phyloP scores from a whole-genome alignment of 805 yeast genomes.

The Lipomyces kockii region DNA sequence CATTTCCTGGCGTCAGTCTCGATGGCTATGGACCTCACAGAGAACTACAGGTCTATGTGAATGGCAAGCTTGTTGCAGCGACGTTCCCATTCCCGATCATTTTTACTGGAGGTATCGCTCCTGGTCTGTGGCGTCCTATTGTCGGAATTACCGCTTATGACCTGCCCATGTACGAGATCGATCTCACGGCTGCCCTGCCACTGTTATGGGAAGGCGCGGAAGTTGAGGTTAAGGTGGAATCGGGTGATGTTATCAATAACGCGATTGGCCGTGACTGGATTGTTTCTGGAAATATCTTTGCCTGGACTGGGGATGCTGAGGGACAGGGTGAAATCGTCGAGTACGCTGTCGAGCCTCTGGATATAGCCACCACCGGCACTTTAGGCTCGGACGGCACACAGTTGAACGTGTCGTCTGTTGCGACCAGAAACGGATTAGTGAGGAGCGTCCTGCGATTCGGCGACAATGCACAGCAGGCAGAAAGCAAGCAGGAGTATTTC shows the following conservation, averaged over 20 bases:
- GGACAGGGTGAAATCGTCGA: slow-evolving; percentile 21
- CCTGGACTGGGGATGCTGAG: slow-evolving; percentile 23
- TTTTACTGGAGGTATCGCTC: slow-evolving; percentile 81
- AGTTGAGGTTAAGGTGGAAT: slow-evolving; percentile 73
- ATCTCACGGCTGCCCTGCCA: slow-evolving; percentile 72
- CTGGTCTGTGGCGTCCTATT: slow-evolving; percentile 79
- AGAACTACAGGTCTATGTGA: slow-evolving; percentile 61
- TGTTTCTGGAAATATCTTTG: slow-evolving; percentile 30
- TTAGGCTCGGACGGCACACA: slow-evolving; percentile 2
- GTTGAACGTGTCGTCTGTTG: slow-evolving; percentile 27
- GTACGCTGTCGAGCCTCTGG: slow-evolving; percentile 11
- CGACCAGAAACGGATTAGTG: slow-evolving; percentile 13
- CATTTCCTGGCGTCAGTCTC: slow-evolving; percentile 44
- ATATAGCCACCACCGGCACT: slow-evolving; percentile 4
- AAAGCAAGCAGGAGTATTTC: slow-evolving; percentile 1
- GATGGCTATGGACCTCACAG: slow-evolving; percentile 73
- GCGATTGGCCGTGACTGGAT: slow-evolving; percentile 31
- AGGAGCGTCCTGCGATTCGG: slow-evolving; percentile 14
- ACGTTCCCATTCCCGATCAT: slow-evolving; percentile 73
- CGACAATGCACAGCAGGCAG: background rate
- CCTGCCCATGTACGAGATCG: slow-evolving; percentile 69
- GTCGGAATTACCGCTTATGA: slow-evolving; percentile 78
- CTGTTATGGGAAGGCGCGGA: slow-evolving; percentile 60
- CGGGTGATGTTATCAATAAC: slow-evolving; percentile 75
- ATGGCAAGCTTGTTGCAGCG: slow-evolving; percentile 56